Evolutionary conservation across 1,284 basidiomycete species (phyloP), one percentile per base, ranked within the genome.

Genomic region (Ganoderma lucidum): DNA sequence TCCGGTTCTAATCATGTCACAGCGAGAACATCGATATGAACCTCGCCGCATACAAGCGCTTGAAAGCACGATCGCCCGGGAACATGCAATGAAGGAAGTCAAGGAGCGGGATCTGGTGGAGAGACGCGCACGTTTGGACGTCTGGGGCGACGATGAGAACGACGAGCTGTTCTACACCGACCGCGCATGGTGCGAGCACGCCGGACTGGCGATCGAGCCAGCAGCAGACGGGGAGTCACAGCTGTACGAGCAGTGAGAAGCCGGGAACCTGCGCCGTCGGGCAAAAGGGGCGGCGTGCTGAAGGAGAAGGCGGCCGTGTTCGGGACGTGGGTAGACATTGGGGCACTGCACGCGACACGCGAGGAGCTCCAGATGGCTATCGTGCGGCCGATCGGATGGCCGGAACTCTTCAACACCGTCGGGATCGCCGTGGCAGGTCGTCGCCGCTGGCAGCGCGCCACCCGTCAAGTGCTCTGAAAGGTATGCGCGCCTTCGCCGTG

Each of bases 61-160:
- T 5, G 93, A 95, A 75, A 89, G 94, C 6, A 87, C 93, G 2
- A 88, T 95, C 67, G 85, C 88, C 0, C 86, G 90, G 23, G 92
- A 95, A 66, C 87, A 88, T 19, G 87, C 89, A 6, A 88, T 92
- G 60, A 87, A 85, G 55, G 93, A 95, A 65, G 87, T 89, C 5
- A 93, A 96, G 76, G 90, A 93, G 41, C 87, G 90, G 6, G 93
- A 93, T 75, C 84, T 88, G 17, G 76, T 88, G 17, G 90, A 93
- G 77, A 92, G 94, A 85, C 86, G 88, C 42, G 85, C 90, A 35
- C 86, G 92, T 4, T 82, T 96, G 32, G 91, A 92, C 69, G 81
- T 91, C 1, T 97, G 94, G 93, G 95, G 97, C 76, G 96, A 97
- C 75, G 96, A 97, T 71, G 93, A 96, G 77, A 93, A 92, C 72